Base-by-base conservation (phyloP, 345 rosid species). In the Barbarea vulgaris region DNA sequence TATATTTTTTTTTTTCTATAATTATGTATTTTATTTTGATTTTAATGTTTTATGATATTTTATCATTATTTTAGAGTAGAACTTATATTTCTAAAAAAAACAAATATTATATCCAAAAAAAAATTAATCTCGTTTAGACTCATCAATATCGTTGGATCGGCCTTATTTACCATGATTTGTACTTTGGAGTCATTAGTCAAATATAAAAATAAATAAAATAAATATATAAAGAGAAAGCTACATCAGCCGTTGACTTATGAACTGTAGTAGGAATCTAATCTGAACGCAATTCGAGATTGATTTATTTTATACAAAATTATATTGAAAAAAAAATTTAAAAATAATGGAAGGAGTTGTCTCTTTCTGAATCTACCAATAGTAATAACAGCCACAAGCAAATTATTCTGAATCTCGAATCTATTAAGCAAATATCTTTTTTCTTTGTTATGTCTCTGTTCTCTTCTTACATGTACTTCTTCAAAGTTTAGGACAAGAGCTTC, bases 171-270 rank as follows among this genome's bases (percentile, higher is more conserved):
- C 28, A 25, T 37, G 42, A 10, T 37, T 37, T 37, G 42, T n/a
- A n/a, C n/a, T n/a, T n/a, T n/a, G n/a, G n/a, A n/a, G n/a, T n/a
- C n/a, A n/a, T n/a, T 10, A 11, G 42, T 37, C 14, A 37, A 37
- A 11, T 25, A 25, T 25, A 25, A 25, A 25, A 25, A 25, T 25
- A 25, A 25, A 25, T 25, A 25, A 24, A 25, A 25, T 25, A 25
- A 25, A n/a, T n/a, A n/a, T n/a, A 9, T 22, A 15, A 37, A 51
- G 63, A 52, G 3, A 73, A 28, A 13, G 30, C 52, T 53, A 17
- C 31, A 36, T 73, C 64, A 73, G 58, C 59, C 72, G 42, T 74
- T 74, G 78, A 74, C 78, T 66, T 65, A 3, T 6, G 21, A 15
- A 34, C 52, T 33, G n/a, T 33, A 33, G 17, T 6, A 9, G 15